These are phyloP conservation scores for Starmerella vaccinii DNA, from an alignment of 805 yeast genomes.

Conservation along the genomic window DNA sequence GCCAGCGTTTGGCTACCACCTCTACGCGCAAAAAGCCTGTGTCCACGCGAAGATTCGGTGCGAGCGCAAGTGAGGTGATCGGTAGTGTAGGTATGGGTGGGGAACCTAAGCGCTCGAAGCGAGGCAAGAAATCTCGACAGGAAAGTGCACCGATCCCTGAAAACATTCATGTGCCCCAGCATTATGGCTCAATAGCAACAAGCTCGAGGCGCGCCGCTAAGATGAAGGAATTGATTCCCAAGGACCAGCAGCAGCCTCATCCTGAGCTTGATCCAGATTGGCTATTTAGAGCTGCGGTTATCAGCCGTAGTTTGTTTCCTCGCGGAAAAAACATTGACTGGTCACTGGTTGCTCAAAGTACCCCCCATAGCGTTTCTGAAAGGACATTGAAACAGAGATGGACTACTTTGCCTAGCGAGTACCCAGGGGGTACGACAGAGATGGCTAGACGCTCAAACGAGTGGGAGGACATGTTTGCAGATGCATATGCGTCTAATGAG, in stretches of 20 bases:
- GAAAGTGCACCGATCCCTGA: not conserved
- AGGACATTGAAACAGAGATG: conserved; percentile 38
- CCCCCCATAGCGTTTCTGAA: not conserved
- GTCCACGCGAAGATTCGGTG: conserved; percentile 13
- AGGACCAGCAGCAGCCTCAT: no score
- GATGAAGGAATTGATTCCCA: no score
- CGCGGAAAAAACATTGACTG: conserved; percentile 2
- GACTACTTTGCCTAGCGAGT: conserved; percentile 53
- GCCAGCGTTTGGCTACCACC: not conserved
- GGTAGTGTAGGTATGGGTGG: not conserved
- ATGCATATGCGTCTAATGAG: conserved; percentile 47
- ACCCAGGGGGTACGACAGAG: conserved; percentile 41
- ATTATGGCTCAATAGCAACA: not conserved
- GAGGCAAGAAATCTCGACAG: not conserved
- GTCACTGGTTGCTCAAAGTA: not conserved
- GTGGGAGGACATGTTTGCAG: conserved; percentile 58
- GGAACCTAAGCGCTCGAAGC: not conserved
- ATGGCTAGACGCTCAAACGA: conserved; percentile 30
- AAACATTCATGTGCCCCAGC: not conserved
- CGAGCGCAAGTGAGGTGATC: conserved; percentile 21
- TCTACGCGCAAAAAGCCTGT: not conserved
- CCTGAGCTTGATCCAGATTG: conserved; percentile 36
- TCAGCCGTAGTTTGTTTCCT: not conserved
- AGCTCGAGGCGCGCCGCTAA: no score
- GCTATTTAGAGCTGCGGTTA: conserved; percentile 38